Base-by-base conservation (phyloP, 345 rosid genomes). In the rapeseed (Brassica napus) region DNA sequence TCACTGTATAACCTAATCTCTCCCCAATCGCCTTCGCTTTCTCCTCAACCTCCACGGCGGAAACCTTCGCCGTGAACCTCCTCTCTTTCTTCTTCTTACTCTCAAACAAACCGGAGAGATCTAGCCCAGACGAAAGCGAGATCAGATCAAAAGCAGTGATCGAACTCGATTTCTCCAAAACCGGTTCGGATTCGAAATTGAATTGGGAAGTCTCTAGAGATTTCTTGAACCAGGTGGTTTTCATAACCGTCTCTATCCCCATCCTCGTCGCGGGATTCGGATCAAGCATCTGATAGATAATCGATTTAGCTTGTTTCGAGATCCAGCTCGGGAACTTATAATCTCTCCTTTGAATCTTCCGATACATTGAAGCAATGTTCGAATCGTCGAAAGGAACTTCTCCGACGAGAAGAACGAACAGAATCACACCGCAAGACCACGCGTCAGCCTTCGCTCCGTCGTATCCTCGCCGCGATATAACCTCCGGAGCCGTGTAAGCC, bases 401-500 rank as follows among this genome's bases (percentile, higher is more conserved):
- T 4, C 93, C 97, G 0, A 85, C 84, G 3, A 94, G 72, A 23
- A 94, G 63, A 54, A 89, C 86, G 67, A 78, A 92, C 6, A 54
- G 59, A 0, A 54, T 54, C 8, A 54, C 59, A 0, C 59, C 59
- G 1, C 59, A 54, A 54, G 59, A 54, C 59, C 59, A 54, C 59
- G 59, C 59, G 5, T 54, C 59, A 2, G 59, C 59, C 59, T 54
- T 54, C 23, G 23, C 59, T 6, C 59, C 59, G 59, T 54, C 59
- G 59, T 54, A 54, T 54, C 91, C 91, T 1, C 83, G 79, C 69
- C 91, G 82, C 3, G 81, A 44, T 0, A 89, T 73, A 0, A 94
- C 94, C 87, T 94, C 98, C 10, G 98, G 97, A 1, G 98, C 93
- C 2, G 89, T 78, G 78, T 86, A 89, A 24, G 93, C 93, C 67